Base-by-base conservation (phyloP, 106 monocot species). In the Dendrobium officinale region DNA sequence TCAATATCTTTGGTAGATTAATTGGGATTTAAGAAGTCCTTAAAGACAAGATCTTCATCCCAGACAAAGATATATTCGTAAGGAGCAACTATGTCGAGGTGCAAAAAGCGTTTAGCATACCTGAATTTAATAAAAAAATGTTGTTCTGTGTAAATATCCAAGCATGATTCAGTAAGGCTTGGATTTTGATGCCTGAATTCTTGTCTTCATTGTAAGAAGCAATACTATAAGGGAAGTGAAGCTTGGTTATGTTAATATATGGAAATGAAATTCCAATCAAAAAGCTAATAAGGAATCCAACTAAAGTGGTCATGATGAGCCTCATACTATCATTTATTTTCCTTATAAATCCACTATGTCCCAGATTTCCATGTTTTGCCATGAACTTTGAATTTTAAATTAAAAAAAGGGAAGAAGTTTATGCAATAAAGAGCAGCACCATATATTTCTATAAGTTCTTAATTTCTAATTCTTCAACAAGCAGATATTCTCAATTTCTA, bases 231-330 rank as follows among this genome's bases (percentile, higher is more conserved):
- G 26, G 26, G 26, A 26, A 26, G 26, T 81, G 74, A 42, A 83
- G 51, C 87, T 76, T 81, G 15, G 78, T 83, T 70, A 83, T 85
- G 54, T 11, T 83, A 70, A 85, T 79, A 42, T 72, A 31, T 55
- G 87, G 76, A 26, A 75, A 85, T 0, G 87, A 90, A 81, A 79
- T 79, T 17, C 90, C 85, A 48, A 90, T 81, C 42, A 83, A 83
- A 45, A 85, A 87, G 16, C 87, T 87, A 81, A 90, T 26, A 17
- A 85, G 48, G 76, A 90, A 73, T 83, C 85, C 90, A 73, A 87
- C 42, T 22, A 85, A 42, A 26, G 83, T 83, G 40, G 87, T 79
- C 56, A 87, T 43, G 61, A 87, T 59, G 40, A 87, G 54, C 26
- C 79, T 85, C 83, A 81, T 81, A 47, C 79, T 83, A 22, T 85